phyloP scores from a whole-genome alignment of 2,329 filamentous ascomycete species.

The Stagonosporopsis cucurbitacearum region DNA sequence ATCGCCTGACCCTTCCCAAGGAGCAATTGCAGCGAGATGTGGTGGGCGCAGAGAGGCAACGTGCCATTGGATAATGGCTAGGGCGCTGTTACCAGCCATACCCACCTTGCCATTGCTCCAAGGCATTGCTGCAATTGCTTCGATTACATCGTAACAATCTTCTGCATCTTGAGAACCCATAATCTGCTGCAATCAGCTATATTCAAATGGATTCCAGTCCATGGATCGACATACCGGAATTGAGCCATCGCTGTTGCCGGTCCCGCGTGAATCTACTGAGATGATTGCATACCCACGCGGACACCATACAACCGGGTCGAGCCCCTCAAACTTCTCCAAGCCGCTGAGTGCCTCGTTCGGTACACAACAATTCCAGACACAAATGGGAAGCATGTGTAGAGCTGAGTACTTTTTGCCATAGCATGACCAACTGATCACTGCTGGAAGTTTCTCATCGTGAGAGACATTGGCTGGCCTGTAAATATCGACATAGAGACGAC shows the following conservation, averaged over 20 bases:
- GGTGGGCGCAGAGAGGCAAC: slow-evolving; percentile 53
- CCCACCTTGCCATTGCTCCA: slow-evolving; percentile 57
- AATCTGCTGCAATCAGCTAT: slow-evolving; percentile 18
- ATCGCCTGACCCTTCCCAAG: slow-evolving; percentile 57
- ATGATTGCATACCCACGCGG: slow-evolving; percentile 46
- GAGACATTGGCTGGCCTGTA: slow-evolving; percentile 49
- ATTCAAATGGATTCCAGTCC: neutral
- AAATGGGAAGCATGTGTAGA: slow-evolving; percentile 50
- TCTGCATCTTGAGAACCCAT: slow-evolving; percentile 55
- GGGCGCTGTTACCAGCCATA: slow-evolving; percentile 54
- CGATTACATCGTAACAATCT: slow-evolving; percentile 56
- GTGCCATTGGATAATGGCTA: slow-evolving; percentile 54
- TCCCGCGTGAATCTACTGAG: slow-evolving; percentile 41
- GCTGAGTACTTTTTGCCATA: slow-evolving; percentile 56
- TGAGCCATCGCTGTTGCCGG: slow-evolving; percentile 44
- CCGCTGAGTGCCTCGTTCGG: slow-evolving; percentile 30
- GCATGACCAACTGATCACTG: slow-evolving; percentile 53
- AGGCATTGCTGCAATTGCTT: slow-evolving; percentile 49
- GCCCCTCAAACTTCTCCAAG: slow-evolving; percentile 54
- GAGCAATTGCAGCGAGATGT: slow-evolving; percentile 53
- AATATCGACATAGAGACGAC: slow-evolving; percentile 53
- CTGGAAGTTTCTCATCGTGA: slow-evolving; percentile 49
- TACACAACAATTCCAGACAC: slow-evolving; percentile 51
- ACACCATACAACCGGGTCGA: slow-evolving; percentile 50
- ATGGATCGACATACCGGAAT: slow-evolving; percentile 21